A percentile compares a stretch with the other conserved stretches of the same genome.
phyloP scores from a whole-genome alignment of 2,329 filamentous ascomycete species.

The Colletotrichum echinochloae region DNA sequence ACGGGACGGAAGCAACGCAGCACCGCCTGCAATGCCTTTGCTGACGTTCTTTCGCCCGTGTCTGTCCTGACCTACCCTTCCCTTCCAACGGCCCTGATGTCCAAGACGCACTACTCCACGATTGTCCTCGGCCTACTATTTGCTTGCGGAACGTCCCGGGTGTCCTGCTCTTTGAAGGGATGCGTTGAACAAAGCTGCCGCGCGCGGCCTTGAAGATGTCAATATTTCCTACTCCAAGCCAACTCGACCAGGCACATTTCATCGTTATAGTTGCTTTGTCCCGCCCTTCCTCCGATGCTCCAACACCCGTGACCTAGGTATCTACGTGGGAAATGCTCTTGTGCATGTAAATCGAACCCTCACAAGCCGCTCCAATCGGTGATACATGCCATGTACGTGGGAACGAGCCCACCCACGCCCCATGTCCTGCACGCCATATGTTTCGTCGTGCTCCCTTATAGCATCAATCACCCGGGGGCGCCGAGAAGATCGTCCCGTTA shows the following conservation, averaged over 20 bases:
- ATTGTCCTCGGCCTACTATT: not conserved
- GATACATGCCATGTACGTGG: slow-evolving; percentile 7
- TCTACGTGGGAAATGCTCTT: not conserved
- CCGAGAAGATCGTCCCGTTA: not conserved
- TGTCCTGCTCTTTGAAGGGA: not conserved
- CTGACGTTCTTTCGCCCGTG: not conserved
- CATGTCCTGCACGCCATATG: not conserved
- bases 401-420: not conserved
- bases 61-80: not conserved
- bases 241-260: not conserved
- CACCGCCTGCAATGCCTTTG: not conserved
- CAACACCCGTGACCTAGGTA: slow-evolving; percentile 16
- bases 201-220: not conserved
- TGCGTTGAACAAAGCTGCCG: not conserved
- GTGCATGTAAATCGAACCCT: not conserved
- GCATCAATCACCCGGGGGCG: not conserved
- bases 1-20: not conserved
- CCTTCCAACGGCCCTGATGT: not conserved
- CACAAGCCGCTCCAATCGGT: slow-evolving; percentile 12
- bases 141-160: not conserved
- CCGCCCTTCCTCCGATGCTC: not conserved
- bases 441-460: not conserved
- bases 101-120: not conserved
- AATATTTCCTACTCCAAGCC: not conserved
- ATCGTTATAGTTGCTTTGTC: not conserved